Evolutionary conservation across 139 green algal species (phyloP).

Genomic region (Asterochloris erici): DNA sequence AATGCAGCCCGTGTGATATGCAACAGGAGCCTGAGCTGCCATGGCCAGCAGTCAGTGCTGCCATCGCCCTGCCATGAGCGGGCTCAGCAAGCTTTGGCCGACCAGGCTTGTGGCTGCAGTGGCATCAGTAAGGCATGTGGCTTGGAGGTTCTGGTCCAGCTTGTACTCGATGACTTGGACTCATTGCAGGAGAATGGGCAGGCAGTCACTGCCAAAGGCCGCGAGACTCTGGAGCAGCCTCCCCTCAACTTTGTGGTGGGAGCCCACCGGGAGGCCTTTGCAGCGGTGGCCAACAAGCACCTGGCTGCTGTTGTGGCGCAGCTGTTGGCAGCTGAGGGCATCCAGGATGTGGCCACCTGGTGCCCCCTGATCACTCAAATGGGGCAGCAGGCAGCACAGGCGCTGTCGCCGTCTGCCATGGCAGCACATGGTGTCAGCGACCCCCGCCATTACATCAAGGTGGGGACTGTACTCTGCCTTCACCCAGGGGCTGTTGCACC

Average conservation of each 20-base stretch:
- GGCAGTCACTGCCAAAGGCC: background rate
- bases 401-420: slow-evolving; percentile 39
- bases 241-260: background rate
- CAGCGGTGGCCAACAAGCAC: slow-evolving; percentile 42
- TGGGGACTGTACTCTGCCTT: background rate
- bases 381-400: slow-evolving; percentile 38
- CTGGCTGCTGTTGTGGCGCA: slow-evolving; percentile 56
- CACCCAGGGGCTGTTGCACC: background rate
- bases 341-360: slow-evolving; percentile 39
- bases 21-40: no score
- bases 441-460: slow-evolving; percentile 64
- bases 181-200: background rate
- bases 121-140: background rate
- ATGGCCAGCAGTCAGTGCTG: no score
- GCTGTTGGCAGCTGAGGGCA: slow-evolving; percentile 53
- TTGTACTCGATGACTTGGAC: background rate
- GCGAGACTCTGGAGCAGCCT: background rate
- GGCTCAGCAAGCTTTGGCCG: background rate
- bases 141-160: background rate
- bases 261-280: slow-evolving; percentile 10
- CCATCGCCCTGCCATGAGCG: no score
- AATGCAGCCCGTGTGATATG: no score
- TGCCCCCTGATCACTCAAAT: slow-evolving; percentile 42
- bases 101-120: background rate
- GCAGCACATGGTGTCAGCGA: slow-evolving; percentile 43